Evolutionary conservation across 192 early-diverging fungal genomes (phyloP).

Genomic region (Cetraspora pellucida): DNA sequence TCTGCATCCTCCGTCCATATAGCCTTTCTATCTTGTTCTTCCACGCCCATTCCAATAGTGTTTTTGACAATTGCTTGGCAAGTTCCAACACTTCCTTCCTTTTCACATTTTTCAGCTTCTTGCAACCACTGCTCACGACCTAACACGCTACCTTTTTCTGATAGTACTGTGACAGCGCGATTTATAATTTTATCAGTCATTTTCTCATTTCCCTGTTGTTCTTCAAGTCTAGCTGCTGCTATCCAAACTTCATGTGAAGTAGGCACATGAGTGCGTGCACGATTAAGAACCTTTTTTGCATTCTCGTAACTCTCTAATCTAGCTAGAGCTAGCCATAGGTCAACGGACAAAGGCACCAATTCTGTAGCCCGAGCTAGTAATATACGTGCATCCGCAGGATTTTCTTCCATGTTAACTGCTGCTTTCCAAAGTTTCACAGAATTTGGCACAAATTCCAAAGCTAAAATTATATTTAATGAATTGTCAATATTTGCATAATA

Average conservation of each 20-base stretch:
- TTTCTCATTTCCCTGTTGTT: conserved; percentile 71
- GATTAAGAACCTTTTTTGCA: conserved; percentile 89
- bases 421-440: conserved; percentile 92
- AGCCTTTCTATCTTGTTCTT: conserved; percentile 73
- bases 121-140: conserved; percentile 87
- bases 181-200: conserved; percentile 71
- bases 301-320: conserved; percentile 87
- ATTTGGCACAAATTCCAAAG: conserved; percentile 92
- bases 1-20: conserved; percentile 95
- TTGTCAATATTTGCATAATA: not conserved
- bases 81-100: conserved; percentile 72
- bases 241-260: conserved; percentile 96
- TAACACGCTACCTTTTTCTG: conserved; percentile 65
- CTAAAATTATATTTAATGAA: conserved; percentile 31
- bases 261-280: conserved; percentile 80
- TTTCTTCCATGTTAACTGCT: conserved; percentile 88
- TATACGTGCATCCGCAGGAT: conserved; percentile 88
- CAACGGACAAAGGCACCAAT: conserved; percentile 84
- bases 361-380: conserved; percentile 93
- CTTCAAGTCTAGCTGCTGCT: conserved; percentile 88
- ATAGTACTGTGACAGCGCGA: conserved; percentile 70
- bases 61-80: conserved; percentile 85
- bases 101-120: conserved; percentile 82
- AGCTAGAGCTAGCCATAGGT: conserved; percentile 95
- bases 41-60: conserved; percentile 77